Evolutionary conservation across 164 flowering plant genomes (phyloP).

Genomic region (Malania oleifera): DNA sequence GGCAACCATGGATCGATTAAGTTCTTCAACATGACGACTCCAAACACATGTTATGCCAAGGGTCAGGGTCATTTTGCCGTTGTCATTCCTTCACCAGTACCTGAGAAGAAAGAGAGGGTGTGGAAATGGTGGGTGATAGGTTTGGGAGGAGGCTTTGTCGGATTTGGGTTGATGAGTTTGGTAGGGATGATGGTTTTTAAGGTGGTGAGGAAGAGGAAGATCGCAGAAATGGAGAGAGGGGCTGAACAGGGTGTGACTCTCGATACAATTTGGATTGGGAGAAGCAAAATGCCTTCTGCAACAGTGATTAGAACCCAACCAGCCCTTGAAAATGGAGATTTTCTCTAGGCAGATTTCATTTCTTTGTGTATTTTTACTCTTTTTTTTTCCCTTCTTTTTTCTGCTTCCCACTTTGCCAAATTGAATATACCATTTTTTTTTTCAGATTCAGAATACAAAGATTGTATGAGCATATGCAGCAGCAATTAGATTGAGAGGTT

Average conservation of each 20-base stretch:
- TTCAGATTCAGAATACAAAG: too few relatives aligned
- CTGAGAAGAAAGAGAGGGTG: conserved; percentile 15
- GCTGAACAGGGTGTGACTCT: conserved; percentile 49
- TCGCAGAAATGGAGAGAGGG: conserved; percentile 44
- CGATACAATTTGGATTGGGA: conserved; percentile 47
- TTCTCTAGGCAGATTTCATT: conserved; percentile 65
- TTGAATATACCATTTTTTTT: too few relatives aligned
- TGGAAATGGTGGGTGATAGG: conserved; percentile 43
- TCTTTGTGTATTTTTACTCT: not conserved
- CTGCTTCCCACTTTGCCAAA: too few relatives aligned
- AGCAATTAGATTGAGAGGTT: too few relatives aligned
- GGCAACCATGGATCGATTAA: conserved; percentile 18
- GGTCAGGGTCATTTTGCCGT: conserved; percentile 32
- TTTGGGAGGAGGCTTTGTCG: conserved; percentile 31
- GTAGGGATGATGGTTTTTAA: conserved; percentile 17
- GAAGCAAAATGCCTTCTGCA: conserved; percentile 65
- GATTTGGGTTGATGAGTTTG: conserved; percentile 29
- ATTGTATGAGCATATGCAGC: too few relatives aligned
- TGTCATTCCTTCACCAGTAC: conserved; percentile 3
- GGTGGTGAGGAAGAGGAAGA: conserved; percentile 30
- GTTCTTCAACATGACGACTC: conserved; percentile 23
- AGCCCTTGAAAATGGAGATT: conserved; percentile 36
- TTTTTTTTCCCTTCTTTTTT: not conserved
- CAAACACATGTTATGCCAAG: conserved; percentile 25
- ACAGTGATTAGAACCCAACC: conserved; percentile 58